Conservation (phyloP, 805 yeast genomes). For the Nakazawaea siamensis region DNA sequence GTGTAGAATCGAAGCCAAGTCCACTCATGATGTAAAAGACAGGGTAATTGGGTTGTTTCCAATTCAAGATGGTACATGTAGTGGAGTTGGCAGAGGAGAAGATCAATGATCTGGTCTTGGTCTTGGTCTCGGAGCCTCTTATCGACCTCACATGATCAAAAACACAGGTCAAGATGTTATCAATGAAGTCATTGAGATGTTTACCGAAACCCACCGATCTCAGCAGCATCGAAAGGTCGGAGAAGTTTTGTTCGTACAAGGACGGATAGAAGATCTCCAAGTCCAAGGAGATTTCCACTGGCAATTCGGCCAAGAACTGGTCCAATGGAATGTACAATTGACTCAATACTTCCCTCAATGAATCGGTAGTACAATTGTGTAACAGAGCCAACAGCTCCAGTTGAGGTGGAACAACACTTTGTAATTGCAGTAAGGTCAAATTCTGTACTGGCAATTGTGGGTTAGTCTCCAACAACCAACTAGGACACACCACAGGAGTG, state of each 20-base stretch:
- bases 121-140: conserved; percentile 16
- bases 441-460: conserved; percentile 52
- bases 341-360: conserved; percentile 34
- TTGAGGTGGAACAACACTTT: conserved; percentile 14
- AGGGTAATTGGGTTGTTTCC: conserved; percentile 98
- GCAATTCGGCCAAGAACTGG: conserved; percentile 46
- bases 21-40: conserved; percentile 81
- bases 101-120: conserved; percentile 54
- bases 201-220: conserved; percentile 15
- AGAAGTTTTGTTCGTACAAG: conserved; percentile 22
- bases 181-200: conserved; percentile 67
- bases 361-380: conserved; percentile 22
- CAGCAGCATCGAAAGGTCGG: conserved; percentile 16
- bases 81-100: conserved; percentile 82
- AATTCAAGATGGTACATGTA: conserved; percentile 88
- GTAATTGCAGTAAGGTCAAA: conserved; percentile 38
- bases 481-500: conserved; percentile 76
- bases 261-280: conserved; percentile 77
- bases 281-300: conserved; percentile 55
- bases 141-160: conserved; percentile 68
- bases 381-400: conserved; percentile 18
- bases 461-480: conserved; percentile 41
- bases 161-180: conserved; percentile 57
- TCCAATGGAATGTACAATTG: conserved; percentile 52
- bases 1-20: conserved; percentile 26